Conservation (phyloP, 306 rosid species). For the Sesbania bispinosa region DNA sequence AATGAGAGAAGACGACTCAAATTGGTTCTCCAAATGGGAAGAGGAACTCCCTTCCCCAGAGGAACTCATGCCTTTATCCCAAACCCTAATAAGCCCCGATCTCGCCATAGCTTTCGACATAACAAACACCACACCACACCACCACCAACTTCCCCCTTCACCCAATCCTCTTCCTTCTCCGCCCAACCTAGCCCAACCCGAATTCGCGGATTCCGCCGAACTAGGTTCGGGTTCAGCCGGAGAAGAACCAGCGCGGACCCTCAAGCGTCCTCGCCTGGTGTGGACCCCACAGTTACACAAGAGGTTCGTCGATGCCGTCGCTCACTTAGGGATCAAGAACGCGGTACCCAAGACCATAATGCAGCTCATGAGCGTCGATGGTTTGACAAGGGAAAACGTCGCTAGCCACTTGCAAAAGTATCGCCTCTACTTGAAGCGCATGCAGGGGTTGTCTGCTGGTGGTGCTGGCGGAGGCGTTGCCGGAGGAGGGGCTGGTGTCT, state of each 20-base stretch:
- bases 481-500: constrained; percentile 27
- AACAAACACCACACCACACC: constrained; percentile 38
- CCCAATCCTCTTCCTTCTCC: constrained; percentile 51
- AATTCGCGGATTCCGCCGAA: constrained; percentile 80
- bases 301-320: constrained; percentile 92
- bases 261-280: constrained; percentile 86
- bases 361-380: constrained; percentile 99
- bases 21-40: constrained; percentile 89
- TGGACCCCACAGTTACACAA: constrained; percentile 99
- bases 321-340: constrained; percentile 89
- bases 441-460: constrained; percentile 77
- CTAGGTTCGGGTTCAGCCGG: constrained; percentile 77
- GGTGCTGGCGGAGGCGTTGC: constrained; percentile 30
- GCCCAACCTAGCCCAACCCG: no score
- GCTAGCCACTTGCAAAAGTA: constrained; percentile 96
- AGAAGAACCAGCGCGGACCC: constrained; percentile 89
- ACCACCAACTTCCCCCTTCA: constrained; percentile 37
- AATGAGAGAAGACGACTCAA: constrained; percentile 93
- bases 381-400: constrained; percentile 91
- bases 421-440: constrained; percentile 87
- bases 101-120: constrained; percentile 92
- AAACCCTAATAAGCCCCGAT: constrained; percentile 95
- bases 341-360: constrained; percentile 98
- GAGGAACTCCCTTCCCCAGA: constrained; percentile 78
- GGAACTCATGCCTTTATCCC: constrained; percentile 86